phyloP scores from a whole-genome alignment of 371 early-diverging fungal species.

The Circinella umbellata region DNA sequence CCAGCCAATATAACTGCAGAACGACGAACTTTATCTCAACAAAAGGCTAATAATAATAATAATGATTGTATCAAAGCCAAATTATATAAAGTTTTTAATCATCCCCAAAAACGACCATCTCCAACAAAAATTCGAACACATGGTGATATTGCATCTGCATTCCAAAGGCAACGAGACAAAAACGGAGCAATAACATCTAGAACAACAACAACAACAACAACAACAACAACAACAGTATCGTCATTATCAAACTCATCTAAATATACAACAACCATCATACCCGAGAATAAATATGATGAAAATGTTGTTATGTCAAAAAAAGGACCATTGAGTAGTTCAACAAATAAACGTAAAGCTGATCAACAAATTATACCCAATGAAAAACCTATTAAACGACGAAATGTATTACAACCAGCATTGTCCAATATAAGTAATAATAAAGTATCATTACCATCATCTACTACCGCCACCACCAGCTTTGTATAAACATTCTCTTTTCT shows the following conservation, averaged over 20 bases:
- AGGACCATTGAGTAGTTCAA: not conserved
- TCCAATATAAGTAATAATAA: not conserved
- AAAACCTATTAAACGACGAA: not conserved
- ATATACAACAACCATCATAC: not conserved
- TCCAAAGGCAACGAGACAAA: not conserved
- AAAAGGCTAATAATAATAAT: not conserved
- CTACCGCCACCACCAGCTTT: not conserved
- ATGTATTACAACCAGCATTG: not conserved
- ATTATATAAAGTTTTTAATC: conserved; percentile 14
- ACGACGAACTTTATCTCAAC: too few relatives aligned
- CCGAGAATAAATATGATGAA: not conserved
- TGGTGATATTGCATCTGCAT: conserved; percentile 6
- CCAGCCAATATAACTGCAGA: not conserved
- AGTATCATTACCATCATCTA: not conserved
- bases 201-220: not conserved
- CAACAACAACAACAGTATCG: not conserved
- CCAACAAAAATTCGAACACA: conserved; percentile 1
- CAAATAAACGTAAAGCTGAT: not conserved
- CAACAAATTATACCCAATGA: not conserved
- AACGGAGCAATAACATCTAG: not conserved
- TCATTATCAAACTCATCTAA: not conserved
- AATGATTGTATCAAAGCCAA: conserved; percentile 1
- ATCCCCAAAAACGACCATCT: conserved; percentile 3
- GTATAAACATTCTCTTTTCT: conserved; percentile 7
- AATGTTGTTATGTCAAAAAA: not conserved